Conservation (phyloP, 1,284 basidiomycete species). For the Papiliotrema nemorosa region DNA sequence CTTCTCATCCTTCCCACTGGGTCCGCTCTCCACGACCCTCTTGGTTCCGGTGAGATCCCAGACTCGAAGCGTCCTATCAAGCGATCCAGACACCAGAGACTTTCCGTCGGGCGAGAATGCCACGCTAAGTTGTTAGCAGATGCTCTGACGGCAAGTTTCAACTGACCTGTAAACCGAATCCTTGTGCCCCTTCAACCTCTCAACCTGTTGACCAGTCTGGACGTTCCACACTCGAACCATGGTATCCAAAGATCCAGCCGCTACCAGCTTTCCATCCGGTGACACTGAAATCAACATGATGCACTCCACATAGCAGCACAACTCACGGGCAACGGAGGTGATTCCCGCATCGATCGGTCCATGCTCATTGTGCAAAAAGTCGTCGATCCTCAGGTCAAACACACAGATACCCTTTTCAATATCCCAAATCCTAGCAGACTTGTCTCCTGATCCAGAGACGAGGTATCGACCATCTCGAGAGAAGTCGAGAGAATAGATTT, state of each 20-base stretch:
- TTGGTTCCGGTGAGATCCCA: slow-evolving; percentile 65
- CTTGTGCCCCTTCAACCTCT: slow-evolving; percentile 71
- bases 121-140: slow-evolving; percentile 53
- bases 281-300: slow-evolving; percentile 58
- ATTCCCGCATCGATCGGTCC: slow-evolving; percentile 69
- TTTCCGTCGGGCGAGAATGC: slow-evolving; percentile 82
- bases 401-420: slow-evolving; percentile 61
- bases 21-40: slow-evolving; percentile 36
- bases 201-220: slow-evolving; percentile 64
- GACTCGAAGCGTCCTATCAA: slow-evolving; percentile 82
- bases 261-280: slow-evolving; percentile 73
- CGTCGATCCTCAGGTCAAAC: slow-evolving; percentile 52
- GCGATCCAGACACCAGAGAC: slow-evolving; percentile 69
- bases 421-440: slow-evolving; percentile 86
- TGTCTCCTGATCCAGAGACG: slow-evolving; percentile 85
- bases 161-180: slow-evolving; percentile 66
- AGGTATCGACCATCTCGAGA: slow-evolving; percentile 74
- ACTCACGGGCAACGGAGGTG: slow-evolving; percentile 53
- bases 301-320: neutral
- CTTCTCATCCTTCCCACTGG: slow-evolving; percentile 45
- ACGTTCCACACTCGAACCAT: slow-evolving; percentile 86
- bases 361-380: slow-evolving; percentile 52
- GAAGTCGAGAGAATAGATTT: slow-evolving; percentile 88
- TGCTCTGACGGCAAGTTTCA: neutral
- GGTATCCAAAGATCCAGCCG: slow-evolving; percentile 78